phyloP scores from a whole-genome alignment of 768 basidiomycete species.

The Calocybe gangraenosa region DNA sequence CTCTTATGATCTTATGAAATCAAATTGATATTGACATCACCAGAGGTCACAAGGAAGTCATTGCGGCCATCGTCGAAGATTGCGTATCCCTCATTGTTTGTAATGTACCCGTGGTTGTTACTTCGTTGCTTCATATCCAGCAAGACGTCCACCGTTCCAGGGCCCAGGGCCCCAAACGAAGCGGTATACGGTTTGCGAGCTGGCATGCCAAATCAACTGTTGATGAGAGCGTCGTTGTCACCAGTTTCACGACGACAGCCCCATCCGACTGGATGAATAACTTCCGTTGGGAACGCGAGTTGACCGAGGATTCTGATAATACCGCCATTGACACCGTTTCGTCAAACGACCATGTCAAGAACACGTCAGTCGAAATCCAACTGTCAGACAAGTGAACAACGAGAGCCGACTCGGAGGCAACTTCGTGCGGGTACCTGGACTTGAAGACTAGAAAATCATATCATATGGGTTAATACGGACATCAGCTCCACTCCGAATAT shows the following conservation, averaged over 20 bases:
- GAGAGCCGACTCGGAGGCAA: too few relatives aligned
- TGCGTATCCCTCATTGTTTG: conserved; percentile 33
- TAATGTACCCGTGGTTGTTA: conserved; percentile 34
- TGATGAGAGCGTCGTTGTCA: not conserved
- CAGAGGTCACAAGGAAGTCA: conserved; percentile 24
- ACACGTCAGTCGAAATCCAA: conserved; percentile 3
- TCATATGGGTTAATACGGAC: too few relatives aligned
- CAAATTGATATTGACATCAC: not conserved
- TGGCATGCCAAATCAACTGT: conserved; percentile 2
- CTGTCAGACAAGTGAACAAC: conserved; percentile 7
- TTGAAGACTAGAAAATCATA: too few relatives aligned
- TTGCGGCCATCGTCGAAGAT: conserved; percentile 41
- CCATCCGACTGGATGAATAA: conserved; percentile 8
- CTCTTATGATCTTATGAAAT: not conserved
- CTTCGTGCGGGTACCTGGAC: too few relatives aligned
- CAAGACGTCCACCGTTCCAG: not conserved
- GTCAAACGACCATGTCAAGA: conserved; percentile 3
- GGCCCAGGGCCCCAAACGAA: not conserved
- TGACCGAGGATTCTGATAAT: conserved; percentile 1
- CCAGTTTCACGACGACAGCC: not conserved
- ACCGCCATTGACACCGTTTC: not conserved
- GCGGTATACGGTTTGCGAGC: conserved; percentile 9
- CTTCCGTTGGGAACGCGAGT: conserved; percentile 14
- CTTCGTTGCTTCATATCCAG: conserved; percentile 21
- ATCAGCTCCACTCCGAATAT: too few relatives aligned